A percentile compares a stretch with the other conserved stretches of the same genome.
phyloP scores from a whole-genome alignment of 306 rosid genomes.

The Trichosanthes cucumerina region DNA sequence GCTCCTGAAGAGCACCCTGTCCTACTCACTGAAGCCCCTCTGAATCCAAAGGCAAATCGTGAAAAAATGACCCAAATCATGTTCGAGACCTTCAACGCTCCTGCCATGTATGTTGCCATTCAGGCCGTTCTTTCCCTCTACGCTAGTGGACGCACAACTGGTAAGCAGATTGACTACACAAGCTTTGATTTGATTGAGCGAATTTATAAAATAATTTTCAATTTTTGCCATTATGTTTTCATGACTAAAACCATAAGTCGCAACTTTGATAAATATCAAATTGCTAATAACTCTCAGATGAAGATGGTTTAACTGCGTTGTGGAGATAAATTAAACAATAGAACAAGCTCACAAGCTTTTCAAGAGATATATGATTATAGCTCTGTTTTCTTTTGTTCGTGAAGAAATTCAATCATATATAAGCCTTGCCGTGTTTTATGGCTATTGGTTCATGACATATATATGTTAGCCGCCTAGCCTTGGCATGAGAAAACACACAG shows the following conservation, averaged over 20 bases:
- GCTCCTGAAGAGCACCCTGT: slow-evolving; percentile 90
- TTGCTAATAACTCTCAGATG: background rate
- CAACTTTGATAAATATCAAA: background rate
- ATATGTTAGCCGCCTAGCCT: no score
- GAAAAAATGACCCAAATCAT: slow-evolving; percentile 90
- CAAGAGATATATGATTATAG: background rate
- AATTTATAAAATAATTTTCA: background rate
- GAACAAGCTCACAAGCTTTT: background rate
- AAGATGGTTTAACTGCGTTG: background rate
- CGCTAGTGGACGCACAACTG: slow-evolving; percentile 91
- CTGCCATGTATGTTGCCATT: slow-evolving; percentile 88
- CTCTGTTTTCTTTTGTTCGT: background rate
- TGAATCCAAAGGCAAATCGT: slow-evolving; percentile 86
- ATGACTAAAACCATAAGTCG: background rate
- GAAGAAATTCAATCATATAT: background rate
- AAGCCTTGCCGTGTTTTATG: background rate
- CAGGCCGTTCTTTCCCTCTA: slow-evolving; percentile 86
- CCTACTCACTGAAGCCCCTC: slow-evolving; percentile 86
- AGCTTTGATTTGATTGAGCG: background rate
- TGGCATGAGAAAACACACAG: no score
- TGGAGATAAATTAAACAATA: background rate
- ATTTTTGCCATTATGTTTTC: background rate
- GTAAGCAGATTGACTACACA: slow-evolving; percentile 26
- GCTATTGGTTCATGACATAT: no score
- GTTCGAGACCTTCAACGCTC: slow-evolving; percentile 86